These are phyloP conservation scores for Xanthoconium purpureum DNA, from an alignment of 768 basidiomycete species.

Conservation along the genomic window DNA sequence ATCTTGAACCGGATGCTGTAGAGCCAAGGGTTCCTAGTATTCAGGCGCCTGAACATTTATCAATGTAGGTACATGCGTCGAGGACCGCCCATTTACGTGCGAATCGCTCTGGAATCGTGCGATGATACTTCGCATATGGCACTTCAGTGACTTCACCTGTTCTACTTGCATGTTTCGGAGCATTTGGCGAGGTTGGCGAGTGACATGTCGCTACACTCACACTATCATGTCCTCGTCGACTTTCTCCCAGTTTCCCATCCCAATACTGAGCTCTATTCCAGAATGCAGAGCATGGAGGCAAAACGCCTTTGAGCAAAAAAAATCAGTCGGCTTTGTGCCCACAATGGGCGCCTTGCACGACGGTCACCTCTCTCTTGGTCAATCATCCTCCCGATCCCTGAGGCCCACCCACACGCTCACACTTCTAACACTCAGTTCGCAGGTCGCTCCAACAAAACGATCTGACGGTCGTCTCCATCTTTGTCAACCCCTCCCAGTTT, in stretches of 20 bases:
- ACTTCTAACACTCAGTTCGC: constrained; percentile 50
- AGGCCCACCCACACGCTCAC: neutral
- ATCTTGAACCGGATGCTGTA: constrained; percentile 11
- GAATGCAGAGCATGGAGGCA: constrained; percentile 73
- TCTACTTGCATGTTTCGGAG: constrained; percentile 12
- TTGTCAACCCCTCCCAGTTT: constrained; percentile 98
- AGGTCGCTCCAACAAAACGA: constrained; percentile 76
- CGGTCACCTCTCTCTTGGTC: constrained; percentile 90
- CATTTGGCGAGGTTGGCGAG: neutral
- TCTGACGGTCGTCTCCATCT: constrained; percentile 88
- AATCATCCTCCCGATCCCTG: constrained; percentile 30
- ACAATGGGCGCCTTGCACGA: constrained; percentile 98
- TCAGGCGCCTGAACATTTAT: no score
- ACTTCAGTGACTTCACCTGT: no score
- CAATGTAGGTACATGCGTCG: no score
- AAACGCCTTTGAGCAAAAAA: constrained; percentile 50
- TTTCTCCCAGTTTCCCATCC: constrained; percentile 36
- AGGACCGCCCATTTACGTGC: neutral
- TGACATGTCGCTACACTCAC: neutral
- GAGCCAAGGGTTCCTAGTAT: neutral
- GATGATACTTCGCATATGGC: no score
- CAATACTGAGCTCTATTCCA: constrained; percentile 55
- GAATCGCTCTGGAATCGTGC: no score
- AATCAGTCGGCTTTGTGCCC: constrained; percentile 88
- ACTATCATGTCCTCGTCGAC: constrained; percentile 19